Evolutionary conservation across 257 asterid genomes (phyloP), one percentile per base, ranked within the genome.

Genomic region (Cordia subcordata): DNA sequence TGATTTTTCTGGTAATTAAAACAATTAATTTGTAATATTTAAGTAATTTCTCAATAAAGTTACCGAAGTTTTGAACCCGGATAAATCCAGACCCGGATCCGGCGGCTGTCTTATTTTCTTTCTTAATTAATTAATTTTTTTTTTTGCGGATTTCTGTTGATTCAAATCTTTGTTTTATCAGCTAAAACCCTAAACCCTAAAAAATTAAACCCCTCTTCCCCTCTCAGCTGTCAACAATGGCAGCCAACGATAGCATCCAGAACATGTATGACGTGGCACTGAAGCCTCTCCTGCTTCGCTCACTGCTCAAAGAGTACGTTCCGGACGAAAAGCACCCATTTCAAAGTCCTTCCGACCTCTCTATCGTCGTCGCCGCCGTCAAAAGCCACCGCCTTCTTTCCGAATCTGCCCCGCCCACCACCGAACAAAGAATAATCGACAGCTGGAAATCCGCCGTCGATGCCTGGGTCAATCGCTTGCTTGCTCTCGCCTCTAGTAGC

Each of bases 371-470:
- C 54, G 73, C 86, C 46, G 63, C 78, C 10, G 57, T 86, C 49
- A 77, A 81, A 70, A 75, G 84, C 58, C 89, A 76, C 27, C 77
- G 74, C 13, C 75, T 92, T 72, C 72, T 92, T 44, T 77, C 82
- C 15, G 98, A 88, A 64, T 64, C 60, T 40, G 53, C 73, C 1
- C 49, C 78, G 14, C 65, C 61, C 5, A 68, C 82, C 14, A 27
- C 54, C 18, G 63, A 77, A 11, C 73, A 68, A 59, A 82, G 82
- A 40, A 49, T 75, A 52, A 58, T 62, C 8, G 89, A 81, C 1
- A 65, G 70, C 40, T 88, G 95, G 99, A 88, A 82, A 61, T 66
- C 86, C 0, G 75, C 87, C 0, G 84, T 88, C 0, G 99, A 92
- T 73, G 78, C 85, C 13, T 92, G 99, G 99, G 68, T 82, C 73